Percentiles rank a stretch among this genome's conserved stretches.
These are phyloP conservation scores for Spathaspora passalidarum DNA, from an alignment of 805 yeast genomes.

Conservation along the genomic window DNA sequence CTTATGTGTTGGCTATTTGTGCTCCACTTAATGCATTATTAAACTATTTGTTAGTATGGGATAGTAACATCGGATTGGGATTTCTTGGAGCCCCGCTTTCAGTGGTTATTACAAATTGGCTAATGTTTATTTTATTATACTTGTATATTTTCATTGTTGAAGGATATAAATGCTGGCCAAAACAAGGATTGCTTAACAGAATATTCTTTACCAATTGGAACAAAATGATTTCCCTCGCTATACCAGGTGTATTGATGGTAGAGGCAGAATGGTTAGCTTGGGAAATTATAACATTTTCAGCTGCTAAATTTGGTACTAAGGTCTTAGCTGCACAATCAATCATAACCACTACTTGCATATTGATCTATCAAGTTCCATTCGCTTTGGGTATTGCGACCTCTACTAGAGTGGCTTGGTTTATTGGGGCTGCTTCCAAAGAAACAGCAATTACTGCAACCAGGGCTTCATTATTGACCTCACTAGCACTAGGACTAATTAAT, in stretches of 20 bases:
- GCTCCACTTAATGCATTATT: conserved; percentile 71
- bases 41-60: conserved; percentile 73
- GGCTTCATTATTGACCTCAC: conserved; percentile 34
- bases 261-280: conserved; percentile 78
- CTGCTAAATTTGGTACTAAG: conserved; percentile 64
- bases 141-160: conserved; percentile 43
- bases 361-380: conserved; percentile 72
- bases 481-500: conserved; percentile 33
- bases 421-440: conserved; percentile 58
- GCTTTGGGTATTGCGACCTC: conserved; percentile 74
- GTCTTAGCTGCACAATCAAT: conserved; percentile 74
- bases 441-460: conserved; percentile 34
- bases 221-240: conserved; percentile 58
- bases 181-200: conserved; percentile 19
- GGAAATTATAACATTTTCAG: conserved; percentile 67
- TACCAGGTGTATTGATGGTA: conserved; percentile 76
- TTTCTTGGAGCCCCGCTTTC: conserved; percentile 77
- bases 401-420: conserved; percentile 72
- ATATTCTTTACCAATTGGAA: conserved; percentile 53
- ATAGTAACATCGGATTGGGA: conserved; percentile 51
- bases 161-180: conserved; percentile 47
- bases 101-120: conserved; percentile 66
- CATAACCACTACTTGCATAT: conserved; percentile 62
- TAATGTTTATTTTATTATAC: conserved; percentile 60
- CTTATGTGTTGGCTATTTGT: conserved; percentile 64